Evolutionary conservation across 1,139 yeast genomes (phyloP).

Genomic region (Diutina catenulata): DNA sequence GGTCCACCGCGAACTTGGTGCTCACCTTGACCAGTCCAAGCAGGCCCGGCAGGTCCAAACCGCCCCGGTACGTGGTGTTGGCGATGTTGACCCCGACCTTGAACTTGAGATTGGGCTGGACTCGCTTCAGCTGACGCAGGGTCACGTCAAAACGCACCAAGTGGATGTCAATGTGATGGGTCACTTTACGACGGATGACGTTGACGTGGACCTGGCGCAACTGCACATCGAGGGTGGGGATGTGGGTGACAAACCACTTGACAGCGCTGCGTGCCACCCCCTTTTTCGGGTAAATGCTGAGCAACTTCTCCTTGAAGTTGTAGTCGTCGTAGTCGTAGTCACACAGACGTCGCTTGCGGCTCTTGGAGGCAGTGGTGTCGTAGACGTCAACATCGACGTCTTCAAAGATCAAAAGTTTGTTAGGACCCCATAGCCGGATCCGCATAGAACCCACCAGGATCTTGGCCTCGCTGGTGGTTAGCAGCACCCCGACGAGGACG

Average conservation of each 20-base stretch:
- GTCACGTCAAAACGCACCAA: not conserved
- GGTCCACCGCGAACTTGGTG: not conserved
- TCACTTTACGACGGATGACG: not conserved
- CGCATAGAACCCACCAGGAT: constrained; percentile 17
- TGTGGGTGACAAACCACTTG: constrained; percentile 7
- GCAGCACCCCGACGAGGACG: constrained; percentile 22
- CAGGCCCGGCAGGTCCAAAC: not conserved
- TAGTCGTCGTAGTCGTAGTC: too few species aligned
- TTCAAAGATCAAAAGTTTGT: constrained; percentile 20
- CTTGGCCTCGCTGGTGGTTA: constrained; percentile 10
- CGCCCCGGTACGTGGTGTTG: not conserved
- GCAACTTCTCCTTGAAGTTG: constrained; percentile 9
- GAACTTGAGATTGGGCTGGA: not conserved
- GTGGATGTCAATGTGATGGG: not conserved
- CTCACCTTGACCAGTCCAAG: not conserved
- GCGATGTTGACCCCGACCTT: not conserved
- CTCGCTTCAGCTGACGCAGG: not conserved
- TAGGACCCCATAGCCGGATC: constrained; percentile 30
- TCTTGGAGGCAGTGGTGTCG: not conserved
- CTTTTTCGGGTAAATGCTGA: constrained; percentile 17
- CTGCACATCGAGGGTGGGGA: not conserved
- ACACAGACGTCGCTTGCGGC: too few species aligned
- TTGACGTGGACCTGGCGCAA: not conserved
- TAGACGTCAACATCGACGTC: constrained; percentile 13
- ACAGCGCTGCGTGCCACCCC: constrained; percentile 19